Base-by-base conservation (phyloP, 441 rosid genomes). In the Euphorbia corollata region DNA sequence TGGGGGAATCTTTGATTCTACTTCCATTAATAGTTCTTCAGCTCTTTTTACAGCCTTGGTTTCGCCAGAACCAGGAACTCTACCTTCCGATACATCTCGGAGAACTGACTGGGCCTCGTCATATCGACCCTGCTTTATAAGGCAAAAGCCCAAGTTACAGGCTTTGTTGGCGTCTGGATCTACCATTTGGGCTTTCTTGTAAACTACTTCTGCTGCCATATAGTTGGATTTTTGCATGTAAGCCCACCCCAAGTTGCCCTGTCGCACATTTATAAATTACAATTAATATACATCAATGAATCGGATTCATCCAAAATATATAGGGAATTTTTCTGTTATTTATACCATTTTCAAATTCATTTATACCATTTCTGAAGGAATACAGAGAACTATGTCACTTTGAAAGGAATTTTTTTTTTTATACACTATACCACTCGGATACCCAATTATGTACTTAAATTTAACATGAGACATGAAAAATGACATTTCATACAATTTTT, bases 211-310 rank as follows among this genome's bases (percentile, higher is more conserved):
- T 0, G 96, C 97, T 2, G 89, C 82, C 60, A 86, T 34, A 81
- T 70, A 91, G 82, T 86, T 91, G 5, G 84, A 67, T 74, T 91
- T 88, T 71, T 89, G 95, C 96, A 91, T 89, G 74, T 93, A 86
- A 18, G 96, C 97, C 99, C 99, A 93, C 5, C 96, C 97, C 81
- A 93, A 76, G 73, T 93, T 91, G 5, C 96, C 97, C 97, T 93
- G 75, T 63, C 13, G 45, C 8, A 24, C 13, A 54, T 54, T 54
- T 20, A 53, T 19, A n/a, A 27, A 27, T 27, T 27, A 27, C 32
- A 27, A 4, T 27, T 27, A 27, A 27, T 27, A 27, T 27, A 27
- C 32, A 27, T 27, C 32, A 27, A 27, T 27, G 32, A 27, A 36
- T 36, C 5, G 9, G 41, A 36, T 36, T 36, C 4, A 8, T 36